Conservation (phyloP, 495 filamentous ascomycete species). For the Daldinia childiae region DNA sequence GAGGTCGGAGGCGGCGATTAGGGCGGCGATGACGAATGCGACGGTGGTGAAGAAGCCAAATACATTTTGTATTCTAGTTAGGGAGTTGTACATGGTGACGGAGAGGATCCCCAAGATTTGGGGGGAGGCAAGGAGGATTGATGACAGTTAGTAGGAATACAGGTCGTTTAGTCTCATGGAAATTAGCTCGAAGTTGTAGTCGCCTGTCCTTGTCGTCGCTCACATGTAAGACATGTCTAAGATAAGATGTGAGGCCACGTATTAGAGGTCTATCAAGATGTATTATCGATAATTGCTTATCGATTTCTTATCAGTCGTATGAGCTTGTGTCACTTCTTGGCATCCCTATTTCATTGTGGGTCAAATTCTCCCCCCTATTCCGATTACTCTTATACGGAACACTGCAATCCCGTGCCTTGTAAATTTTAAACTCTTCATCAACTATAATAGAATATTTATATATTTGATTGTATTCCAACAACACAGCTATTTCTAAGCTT, state of each 20-base stretch:
- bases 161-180: neutral
- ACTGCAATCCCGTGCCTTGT: neutral
- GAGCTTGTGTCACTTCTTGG: conserved; percentile 35
- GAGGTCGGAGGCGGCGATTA: conserved; percentile 82
- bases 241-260: conserved; percentile 40
- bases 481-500: too few species aligned
- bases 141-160: neutral
- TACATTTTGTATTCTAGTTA: conserved; percentile 86
- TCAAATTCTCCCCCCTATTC: neutral
- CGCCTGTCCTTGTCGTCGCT: neutral
- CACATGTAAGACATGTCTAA: conserved; percentile 8
- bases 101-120: neutral
- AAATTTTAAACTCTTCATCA: too few species aligned
- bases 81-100: conserved; percentile 81
- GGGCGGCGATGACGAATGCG: conserved; percentile 77
- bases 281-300: conserved; percentile 43
- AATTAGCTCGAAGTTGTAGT: neutral
- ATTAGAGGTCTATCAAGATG: conserved; percentile 10
- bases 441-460: too few species aligned
- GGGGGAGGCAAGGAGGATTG: conserved; percentile 1
- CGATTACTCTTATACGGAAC: neutral
- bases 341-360: conserved; percentile 16
- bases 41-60: conserved; percentile 99
- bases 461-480: too few species aligned
- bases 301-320: conserved; percentile 31